phyloP scores from a whole-genome alignment of 805 yeast species.

The Candida stauntonica region DNA sequence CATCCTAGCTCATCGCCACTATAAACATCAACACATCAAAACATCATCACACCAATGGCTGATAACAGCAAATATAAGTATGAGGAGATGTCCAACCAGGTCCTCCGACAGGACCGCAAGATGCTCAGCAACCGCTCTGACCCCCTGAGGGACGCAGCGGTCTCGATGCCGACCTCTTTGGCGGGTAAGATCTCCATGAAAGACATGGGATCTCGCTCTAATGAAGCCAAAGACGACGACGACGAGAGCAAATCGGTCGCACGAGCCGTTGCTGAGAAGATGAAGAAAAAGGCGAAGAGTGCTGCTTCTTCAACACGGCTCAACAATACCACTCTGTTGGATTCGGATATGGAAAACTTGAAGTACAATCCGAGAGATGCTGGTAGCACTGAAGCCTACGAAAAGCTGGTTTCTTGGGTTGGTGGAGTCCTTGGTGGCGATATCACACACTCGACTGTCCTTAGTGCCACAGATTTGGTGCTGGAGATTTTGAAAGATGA shows the following conservation, averaged over 20 bases:
- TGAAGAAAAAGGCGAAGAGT: slow-evolving; percentile 19
- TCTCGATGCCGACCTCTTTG: slow-evolving; percentile 67
- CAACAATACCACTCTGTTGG: slow-evolving; percentile 29
- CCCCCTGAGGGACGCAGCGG: slow-evolving; percentile 40
- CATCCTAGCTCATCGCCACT: background rate
- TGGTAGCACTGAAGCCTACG: slow-evolving; percentile 47
- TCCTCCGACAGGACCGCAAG: slow-evolving; percentile 54
- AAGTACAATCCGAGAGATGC: slow-evolving; percentile 61
- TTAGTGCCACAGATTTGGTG: slow-evolving; percentile 67
- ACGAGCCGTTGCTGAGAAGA: slow-evolving; percentile 17
- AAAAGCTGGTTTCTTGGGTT: slow-evolving; percentile 57
- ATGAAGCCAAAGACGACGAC: slow-evolving; percentile 6
- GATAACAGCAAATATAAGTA: slow-evolving; percentile 41
- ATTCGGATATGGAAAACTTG: slow-evolving; percentile 40
- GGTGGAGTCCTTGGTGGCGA: slow-evolving; percentile 56
- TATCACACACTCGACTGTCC: slow-evolving; percentile 66
- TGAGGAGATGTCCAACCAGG: slow-evolving; percentile 77
- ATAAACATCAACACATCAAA: background rate
- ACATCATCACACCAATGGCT: background rate
- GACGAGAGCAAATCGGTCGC: slow-evolving; percentile 21
- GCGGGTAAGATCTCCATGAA: slow-evolving; percentile 60
- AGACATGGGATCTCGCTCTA: slow-evolving; percentile 59
- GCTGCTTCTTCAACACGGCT: slow-evolving; percentile 11
- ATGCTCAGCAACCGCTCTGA: slow-evolving; percentile 39
- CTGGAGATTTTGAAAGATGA: slow-evolving; percentile 51